Conservation (phyloP, 164 flowering plant genomes). For the Aristolochia contorta region DNA sequence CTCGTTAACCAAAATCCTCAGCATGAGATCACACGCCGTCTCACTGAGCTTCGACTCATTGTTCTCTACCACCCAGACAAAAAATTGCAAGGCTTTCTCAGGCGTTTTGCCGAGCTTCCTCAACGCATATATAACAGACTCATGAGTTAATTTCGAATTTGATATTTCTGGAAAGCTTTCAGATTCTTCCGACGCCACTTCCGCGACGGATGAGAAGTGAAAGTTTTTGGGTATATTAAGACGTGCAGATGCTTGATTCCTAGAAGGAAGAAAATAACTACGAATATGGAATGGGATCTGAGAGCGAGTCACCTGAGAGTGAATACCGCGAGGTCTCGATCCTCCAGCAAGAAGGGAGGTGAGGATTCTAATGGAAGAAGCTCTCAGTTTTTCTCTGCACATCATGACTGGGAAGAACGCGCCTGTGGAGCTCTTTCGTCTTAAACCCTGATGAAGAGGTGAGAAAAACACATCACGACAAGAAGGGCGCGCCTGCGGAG, state of each 20-base stretch:
- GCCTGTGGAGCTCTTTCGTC: background rate
- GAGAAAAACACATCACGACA: background rate
- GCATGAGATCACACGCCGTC: conserved; percentile 41
- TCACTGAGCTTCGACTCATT: conserved; percentile 41
- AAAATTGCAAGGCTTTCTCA: conserved; percentile 37
- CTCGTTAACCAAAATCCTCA: conserved; percentile 38
- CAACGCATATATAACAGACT: conserved; percentile 50
- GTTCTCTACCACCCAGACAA: conserved; percentile 45
- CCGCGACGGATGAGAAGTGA: conserved; percentile 27
- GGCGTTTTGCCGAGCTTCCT: conserved; percentile 48
- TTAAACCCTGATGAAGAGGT: too few relatives aligned
- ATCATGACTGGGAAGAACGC: background rate
- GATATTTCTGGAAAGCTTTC: conserved; percentile 27
- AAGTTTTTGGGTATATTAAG: background rate
- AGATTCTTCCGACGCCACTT: conserved; percentile 46
- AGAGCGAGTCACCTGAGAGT: conserved; percentile 35
- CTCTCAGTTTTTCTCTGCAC: background rate
- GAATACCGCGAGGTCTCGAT: conserved; percentile 14
- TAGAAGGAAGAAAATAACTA: conserved; percentile 2
- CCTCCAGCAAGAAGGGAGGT: conserved; percentile 25
- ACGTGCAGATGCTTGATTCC: background rate
- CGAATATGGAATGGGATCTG: conserved; percentile 18
- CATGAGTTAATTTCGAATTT: conserved; percentile 34
- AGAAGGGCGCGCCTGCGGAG: background rate
- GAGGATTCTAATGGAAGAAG: conserved; percentile 18